phyloP scores from a whole-genome alignment of 164 flowering plant species.

The Aristolochia contorta region DNA sequence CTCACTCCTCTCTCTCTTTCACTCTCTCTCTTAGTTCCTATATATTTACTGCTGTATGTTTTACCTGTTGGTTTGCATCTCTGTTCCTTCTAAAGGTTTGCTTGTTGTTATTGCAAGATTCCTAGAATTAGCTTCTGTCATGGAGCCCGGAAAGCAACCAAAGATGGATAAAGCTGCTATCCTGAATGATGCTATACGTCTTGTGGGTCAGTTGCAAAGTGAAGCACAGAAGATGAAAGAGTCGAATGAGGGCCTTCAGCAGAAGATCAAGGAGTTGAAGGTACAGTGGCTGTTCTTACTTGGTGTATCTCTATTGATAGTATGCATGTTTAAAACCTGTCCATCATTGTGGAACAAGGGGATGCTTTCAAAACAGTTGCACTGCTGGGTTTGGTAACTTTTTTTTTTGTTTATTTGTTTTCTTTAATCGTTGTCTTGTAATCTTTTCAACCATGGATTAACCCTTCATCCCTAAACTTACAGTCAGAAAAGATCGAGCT shows the following conservation, averaged over 20 bases:
- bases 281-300: conserved; percentile 16
- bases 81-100: neutral
- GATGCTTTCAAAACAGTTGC: neutral
- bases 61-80: neutral
- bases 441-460: too few relatives aligned
- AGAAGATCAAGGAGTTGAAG: conserved; percentile 85
- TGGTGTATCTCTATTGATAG: neutral
- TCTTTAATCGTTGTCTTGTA: too few relatives aligned
- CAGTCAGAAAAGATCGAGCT: conserved; percentile 88
- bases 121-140: conserved; percentile 62
- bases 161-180: conserved; percentile 83
- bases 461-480: neutral
- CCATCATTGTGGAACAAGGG: neutral
- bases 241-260: conserved; percentile 65
- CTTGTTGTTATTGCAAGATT: conserved; percentile 38
- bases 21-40: too few relatives aligned
- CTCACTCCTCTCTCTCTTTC: too few relatives aligned
- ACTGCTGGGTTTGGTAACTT: neutral
- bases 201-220: conserved; percentile 66
- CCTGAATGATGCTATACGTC: conserved; percentile 74
- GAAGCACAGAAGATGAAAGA: conserved; percentile 82
- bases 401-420: neutral
- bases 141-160: conserved; percentile 87
- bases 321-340: neutral
- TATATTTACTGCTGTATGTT: neutral